Conservation (phyloP, 2,329 filamentous ascomycete species). For the Boeremia exigua region DNA sequence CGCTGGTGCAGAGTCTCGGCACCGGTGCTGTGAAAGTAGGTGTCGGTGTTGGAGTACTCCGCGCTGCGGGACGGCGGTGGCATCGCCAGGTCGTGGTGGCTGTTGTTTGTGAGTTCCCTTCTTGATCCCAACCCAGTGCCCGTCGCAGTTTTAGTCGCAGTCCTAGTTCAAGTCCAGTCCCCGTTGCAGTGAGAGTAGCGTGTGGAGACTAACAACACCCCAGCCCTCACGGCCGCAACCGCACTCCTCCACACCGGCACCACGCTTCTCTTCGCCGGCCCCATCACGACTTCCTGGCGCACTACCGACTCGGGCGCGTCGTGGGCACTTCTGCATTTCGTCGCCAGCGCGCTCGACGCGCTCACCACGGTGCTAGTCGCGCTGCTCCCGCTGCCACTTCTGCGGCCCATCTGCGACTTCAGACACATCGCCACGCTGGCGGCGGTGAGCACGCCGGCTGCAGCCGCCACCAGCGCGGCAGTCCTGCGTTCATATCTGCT, state of each 20-base stretch:
- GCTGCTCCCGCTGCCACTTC: background rate
- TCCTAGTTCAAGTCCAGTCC: too few species aligned
- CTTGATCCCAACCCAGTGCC: too few species aligned
- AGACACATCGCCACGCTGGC: background rate
- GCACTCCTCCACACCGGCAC: constrained; percentile 52
- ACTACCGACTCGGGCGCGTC: background rate
- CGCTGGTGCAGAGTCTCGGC: too few species aligned
- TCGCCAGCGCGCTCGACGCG: constrained; percentile 5
- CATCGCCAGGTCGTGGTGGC: constrained; percentile 51
- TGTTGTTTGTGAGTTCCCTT: constrained; percentile 52
- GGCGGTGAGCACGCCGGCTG: background rate
- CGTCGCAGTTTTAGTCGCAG: too few species aligned
- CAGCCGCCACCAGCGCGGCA: background rate
- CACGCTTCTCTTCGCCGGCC: constrained; percentile 55
- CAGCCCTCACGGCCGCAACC: constrained; percentile 38
- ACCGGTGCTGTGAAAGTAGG: too few species aligned
- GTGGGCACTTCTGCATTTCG: background rate
- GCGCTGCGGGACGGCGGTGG: constrained; percentile 43
- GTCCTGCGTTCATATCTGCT: background rate
- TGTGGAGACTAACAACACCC: background rate
- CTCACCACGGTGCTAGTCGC: background rate
- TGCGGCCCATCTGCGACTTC: background rate
- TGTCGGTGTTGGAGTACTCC: constrained; percentile 37
- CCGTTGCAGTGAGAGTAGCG: too few species aligned
- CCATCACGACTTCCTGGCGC: constrained; percentile 55